Percentiles rank a stretch among this genome's conserved stretches.
Evolutionary conservation across 208 protist species (phyloP).

Genomic region (Acanthamoeba royreba): DNA sequence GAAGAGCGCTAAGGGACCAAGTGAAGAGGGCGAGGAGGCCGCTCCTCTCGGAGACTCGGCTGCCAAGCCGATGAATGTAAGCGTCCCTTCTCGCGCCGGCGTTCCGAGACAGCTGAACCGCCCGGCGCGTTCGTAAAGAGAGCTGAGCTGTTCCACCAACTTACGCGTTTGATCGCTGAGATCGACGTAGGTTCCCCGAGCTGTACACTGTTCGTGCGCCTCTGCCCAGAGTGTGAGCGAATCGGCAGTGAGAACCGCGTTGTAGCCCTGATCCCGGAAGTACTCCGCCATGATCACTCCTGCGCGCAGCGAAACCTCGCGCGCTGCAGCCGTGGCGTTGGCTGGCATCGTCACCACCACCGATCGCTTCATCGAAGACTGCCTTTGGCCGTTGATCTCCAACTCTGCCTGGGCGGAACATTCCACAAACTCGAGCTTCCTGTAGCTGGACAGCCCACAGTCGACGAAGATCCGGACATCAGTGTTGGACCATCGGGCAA

Average conservation of each 20-base stretch:
- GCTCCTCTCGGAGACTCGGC: constrained; percentile 98
- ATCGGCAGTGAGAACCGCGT: neutral
- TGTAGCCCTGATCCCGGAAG: neutral
- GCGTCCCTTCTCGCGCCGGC: constrained; percentile 94
- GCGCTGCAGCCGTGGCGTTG: neutral
- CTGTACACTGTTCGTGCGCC: neutral
- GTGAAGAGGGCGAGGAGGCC: constrained; percentile 99
- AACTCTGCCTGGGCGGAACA: neutral
- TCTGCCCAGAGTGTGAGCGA: neutral
- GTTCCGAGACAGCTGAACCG: constrained; percentile 89
- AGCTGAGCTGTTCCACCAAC: neutral
- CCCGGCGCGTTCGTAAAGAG: neutral
- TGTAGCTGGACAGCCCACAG: neutral
- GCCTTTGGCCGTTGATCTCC: neutral
- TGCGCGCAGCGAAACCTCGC: neutral
- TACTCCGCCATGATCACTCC: neutral
- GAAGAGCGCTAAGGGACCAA: constrained; percentile 97
- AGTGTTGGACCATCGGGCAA: neutral
- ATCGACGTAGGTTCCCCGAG: neutral
- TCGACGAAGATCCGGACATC: neutral
- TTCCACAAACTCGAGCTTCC: neutral
- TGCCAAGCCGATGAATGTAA: constrained; percentile 98
- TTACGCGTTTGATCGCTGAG: neutral
- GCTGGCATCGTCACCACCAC: neutral
- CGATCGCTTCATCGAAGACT: neutral